Percentiles rank a stretch among this genome's conserved stretches.
Evolutionary conservation across 441 rosid species (phyloP).

Genomic region (Macaranga tanarius): DNA sequence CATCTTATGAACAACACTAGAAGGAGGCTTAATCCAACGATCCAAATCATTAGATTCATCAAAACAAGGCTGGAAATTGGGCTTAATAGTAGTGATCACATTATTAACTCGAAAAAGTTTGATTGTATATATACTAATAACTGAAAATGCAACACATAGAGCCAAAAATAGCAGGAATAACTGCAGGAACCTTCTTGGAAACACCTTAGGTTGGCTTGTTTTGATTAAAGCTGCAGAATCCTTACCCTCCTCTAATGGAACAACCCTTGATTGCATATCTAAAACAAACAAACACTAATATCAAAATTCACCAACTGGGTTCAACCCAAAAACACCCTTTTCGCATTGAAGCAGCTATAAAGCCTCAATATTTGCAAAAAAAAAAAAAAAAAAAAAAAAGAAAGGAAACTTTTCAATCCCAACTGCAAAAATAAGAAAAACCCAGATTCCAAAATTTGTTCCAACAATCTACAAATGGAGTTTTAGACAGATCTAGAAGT

Average conservation of each 20-base stretch:
- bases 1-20: slow-evolving; percentile 62
- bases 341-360: slow-evolving; percentile 6
- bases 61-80: slow-evolving; percentile 50
- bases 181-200: slow-evolving; percentile 52
- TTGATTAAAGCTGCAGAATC: slow-evolving; percentile 41
- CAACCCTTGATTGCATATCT: slow-evolving; percentile 59
- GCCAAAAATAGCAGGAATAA: slow-evolving; percentile 55
- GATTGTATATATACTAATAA: slow-evolving; percentile 65
- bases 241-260: slow-evolving; percentile 67
- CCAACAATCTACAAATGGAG: neutral
- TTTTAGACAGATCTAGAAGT: slow-evolving; percentile 24
- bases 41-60: slow-evolving; percentile 44
- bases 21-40: slow-evolving; percentile 63
- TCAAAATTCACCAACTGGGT: slow-evolving; percentile 25
- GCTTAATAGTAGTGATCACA: slow-evolving; percentile 44
- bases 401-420: neutral
- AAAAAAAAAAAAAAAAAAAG: too few relatives aligned
- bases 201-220: slow-evolving; percentile 46
- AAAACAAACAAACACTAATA: neutral
- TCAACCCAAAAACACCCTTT: slow-evolving; percentile 27
- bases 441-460: slow-evolving; percentile 14
- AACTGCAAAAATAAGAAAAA: neutral
- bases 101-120: slow-evolving; percentile 56
- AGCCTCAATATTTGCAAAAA: neutral
- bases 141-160: slow-evolving; percentile 52